Evolutionary conservation across 2,329 filamentous ascomycete species (phyloP).

Genomic region (Dendryphion nanum): DNA sequence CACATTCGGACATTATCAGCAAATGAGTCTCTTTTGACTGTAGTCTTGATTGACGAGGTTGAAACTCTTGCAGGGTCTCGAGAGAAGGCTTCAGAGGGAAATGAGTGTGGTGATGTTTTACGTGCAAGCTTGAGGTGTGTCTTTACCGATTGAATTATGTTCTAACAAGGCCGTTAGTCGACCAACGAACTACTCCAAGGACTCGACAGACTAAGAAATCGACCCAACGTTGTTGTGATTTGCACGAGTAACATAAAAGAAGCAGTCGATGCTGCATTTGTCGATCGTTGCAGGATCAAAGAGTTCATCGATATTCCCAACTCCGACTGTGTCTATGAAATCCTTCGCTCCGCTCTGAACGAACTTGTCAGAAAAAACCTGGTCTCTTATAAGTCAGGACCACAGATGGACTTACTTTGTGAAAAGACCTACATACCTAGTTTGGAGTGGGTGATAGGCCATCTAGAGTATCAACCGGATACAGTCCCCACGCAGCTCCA

Average conservation of each 20-base stretch:
- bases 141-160: background rate
- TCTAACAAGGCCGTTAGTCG: slow-evolving; percentile 20
- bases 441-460: slow-evolving; percentile 25
- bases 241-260: slow-evolving; percentile 52
- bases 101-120: slow-evolving; percentile 47
- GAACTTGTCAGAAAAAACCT: slow-evolving; percentile 35
- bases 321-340: slow-evolving; percentile 45
- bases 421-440: slow-evolving; percentile 19
- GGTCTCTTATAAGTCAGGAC: slow-evolving; percentile 1
- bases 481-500: slow-evolving; percentile 29
- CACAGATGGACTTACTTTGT: background rate
- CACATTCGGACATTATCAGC: slow-evolving; percentile 36
- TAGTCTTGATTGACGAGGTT: slow-evolving; percentile 52
- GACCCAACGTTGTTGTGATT: slow-evolving; percentile 48
- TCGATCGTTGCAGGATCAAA: slow-evolving; percentile 51
- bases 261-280: slow-evolving; percentile 48
- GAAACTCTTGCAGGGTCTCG: slow-evolving; percentile 49
- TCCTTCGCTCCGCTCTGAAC: slow-evolving; percentile 49
- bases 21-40: slow-evolving; percentile 43
- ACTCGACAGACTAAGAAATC: slow-evolving; percentile 44
- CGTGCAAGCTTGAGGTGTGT: slow-evolving; percentile 1
- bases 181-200: slow-evolving; percentile 52
- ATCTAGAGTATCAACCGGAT: slow-evolving; percentile 12
- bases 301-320: slow-evolving; percentile 44
- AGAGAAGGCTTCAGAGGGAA: slow-evolving; percentile 38